Evolutionary conservation across 768 basidiomycete genomes (phyloP).

Genomic region (Tulasnella calospora): DNA sequence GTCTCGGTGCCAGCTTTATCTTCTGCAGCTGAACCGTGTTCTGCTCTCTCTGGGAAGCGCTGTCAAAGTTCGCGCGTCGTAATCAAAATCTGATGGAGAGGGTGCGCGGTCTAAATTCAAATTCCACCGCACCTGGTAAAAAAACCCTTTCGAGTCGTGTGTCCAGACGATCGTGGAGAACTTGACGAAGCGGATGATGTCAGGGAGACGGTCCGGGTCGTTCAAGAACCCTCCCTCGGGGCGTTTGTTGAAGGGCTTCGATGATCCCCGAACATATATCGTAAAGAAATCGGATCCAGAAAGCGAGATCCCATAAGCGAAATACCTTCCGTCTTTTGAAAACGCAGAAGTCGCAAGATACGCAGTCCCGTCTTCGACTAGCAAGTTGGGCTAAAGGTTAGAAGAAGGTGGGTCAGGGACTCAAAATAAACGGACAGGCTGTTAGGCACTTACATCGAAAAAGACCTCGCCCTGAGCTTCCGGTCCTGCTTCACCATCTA

Average conservation of each 20-base stretch:
- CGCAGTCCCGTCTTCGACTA: constrained; percentile 70
- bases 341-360: constrained; percentile 57
- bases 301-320: constrained; percentile 66
- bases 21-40: constrained; percentile 41
- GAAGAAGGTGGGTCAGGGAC: background rate
- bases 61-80: constrained; percentile 28
- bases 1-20: constrained; percentile 55
- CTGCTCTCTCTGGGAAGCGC: constrained; percentile 54
- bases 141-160: constrained; percentile 74
- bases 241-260: constrained; percentile 50
- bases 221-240: constrained; percentile 32
- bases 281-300: constrained; percentile 69
- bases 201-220: constrained; percentile 49
- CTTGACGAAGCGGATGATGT: constrained; percentile 71
- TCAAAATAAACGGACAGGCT: no score
- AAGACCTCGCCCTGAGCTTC: constrained; percentile 57
- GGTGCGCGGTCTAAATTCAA: background rate
- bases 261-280: constrained; percentile 61
- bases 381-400: constrained; percentile 54
- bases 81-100: background rate
- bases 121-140: constrained; percentile 56
- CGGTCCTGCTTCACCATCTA: constrained; percentile 36
- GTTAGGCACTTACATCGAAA: constrained; percentile 56
- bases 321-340: constrained; percentile 63
- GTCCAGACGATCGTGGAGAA: constrained; percentile 71